Evolutionary conservation across 1,284 basidiomycete genomes (phyloP).

Genomic region (Leccinum pachyderme): DNA sequence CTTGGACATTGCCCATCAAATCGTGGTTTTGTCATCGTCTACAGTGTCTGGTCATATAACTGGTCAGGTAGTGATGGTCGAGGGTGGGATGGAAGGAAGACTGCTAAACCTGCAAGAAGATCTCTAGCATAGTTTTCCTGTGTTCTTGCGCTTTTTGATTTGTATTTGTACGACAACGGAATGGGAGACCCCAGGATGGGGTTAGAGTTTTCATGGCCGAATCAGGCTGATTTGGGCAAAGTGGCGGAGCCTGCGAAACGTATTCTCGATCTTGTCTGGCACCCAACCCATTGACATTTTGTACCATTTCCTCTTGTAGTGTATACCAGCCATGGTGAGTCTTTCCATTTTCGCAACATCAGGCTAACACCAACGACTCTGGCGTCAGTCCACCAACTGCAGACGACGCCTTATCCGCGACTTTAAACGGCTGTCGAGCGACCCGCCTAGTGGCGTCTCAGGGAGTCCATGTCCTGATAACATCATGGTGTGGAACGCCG

Average conservation of each 20-base stretch:
- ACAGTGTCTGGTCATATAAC: slow-evolving; percentile 69
- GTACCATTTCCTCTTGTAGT: background rate
- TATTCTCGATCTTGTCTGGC: slow-evolving; percentile 16
- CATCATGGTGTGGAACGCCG: slow-evolving; percentile 99
- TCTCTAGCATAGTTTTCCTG: slow-evolving; percentile 4
- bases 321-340: slow-evolving; percentile 23
- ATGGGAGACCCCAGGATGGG: slow-evolving; percentile 7
- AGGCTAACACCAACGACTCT: background rate
- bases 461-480: slow-evolving; percentile 97
- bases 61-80: slow-evolving; percentile 69
- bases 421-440: slow-evolving; percentile 92
- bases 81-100: slow-evolving; percentile 77
- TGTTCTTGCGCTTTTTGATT: background rate
- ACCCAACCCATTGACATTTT: background rate
- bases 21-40: slow-evolving; percentile 60
- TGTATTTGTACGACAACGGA: background rate
- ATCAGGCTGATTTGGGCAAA: slow-evolving; percentile 1
- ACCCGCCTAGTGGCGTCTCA: slow-evolving; percentile 94
- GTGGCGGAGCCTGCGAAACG: slow-evolving; percentile 2
- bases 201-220: slow-evolving; percentile 26
- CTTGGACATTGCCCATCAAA: slow-evolving; percentile 63
- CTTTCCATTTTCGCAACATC: background rate
- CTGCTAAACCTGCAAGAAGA: slow-evolving; percentile 44
- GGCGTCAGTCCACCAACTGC: slow-evolving; percentile 80
- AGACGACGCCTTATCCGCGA: slow-evolving; percentile 90